Conservation (phyloP, 2,329 filamentous ascomycete species). For the Pyrenophora tritici-repentis region DNA sequence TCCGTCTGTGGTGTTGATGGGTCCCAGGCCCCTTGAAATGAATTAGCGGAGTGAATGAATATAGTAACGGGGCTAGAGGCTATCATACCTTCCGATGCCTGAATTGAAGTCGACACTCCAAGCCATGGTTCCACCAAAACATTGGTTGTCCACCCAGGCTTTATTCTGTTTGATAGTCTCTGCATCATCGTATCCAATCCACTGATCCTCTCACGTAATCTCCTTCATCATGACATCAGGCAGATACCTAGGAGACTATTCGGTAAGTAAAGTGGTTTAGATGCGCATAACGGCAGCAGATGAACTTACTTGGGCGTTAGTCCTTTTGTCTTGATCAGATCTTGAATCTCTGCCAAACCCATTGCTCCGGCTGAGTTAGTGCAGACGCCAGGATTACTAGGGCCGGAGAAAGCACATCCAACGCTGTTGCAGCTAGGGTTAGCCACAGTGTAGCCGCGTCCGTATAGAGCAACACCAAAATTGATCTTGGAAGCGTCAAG, state of each 20-base stretch:
- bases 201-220: constrained; percentile 31
- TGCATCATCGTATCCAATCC: constrained; percentile 49
- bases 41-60: no score
- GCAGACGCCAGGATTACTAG: constrained; percentile 24
- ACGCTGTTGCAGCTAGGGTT: constrained; percentile 19
- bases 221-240: no score
- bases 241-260: no score
- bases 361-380: constrained; percentile 39
- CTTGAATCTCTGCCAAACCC: constrained; percentile 42
- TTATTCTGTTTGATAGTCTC: constrained; percentile 53
- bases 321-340: constrained; percentile 27
- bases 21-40: no score
- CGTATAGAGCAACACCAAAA: constrained; percentile 56
- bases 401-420: constrained; percentile 44
- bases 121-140: constrained; percentile 32
- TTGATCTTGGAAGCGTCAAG: constrained; percentile 50
- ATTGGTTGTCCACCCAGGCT: constrained; percentile 44
- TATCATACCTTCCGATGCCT: no score
- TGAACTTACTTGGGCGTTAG: constrained; percentile 13
- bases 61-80: no score
- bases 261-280: no score
- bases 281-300: no score
- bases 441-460: constrained; percentile 37
- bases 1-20: no score
- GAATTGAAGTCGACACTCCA: constrained; percentile 23